These are phyloP conservation scores for Petunia hybrid DNA, from an alignment of 305 asterid genomes.

Conservation along the genomic window DNA sequence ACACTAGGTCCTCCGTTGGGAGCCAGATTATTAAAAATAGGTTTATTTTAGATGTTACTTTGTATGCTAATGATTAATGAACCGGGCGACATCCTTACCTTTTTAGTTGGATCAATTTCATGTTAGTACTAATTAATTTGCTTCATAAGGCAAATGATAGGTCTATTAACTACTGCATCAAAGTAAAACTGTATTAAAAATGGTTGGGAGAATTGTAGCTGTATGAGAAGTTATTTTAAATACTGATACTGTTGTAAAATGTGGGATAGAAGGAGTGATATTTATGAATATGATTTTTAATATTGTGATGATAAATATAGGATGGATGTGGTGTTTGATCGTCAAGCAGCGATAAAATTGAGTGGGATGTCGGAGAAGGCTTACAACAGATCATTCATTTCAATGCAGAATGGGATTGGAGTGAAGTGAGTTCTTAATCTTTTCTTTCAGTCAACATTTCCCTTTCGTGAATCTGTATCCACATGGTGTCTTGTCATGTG, in stretches of 20 bases:
- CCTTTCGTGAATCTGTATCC: constrained; percentile 14
- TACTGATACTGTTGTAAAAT: neutral
- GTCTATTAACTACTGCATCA: neutral
- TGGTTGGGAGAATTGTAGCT: neutral
- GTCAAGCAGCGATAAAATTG: constrained; percentile 70
- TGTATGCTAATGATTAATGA: neutral
- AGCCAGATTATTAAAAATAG: neutral
- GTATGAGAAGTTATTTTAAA: neutral
- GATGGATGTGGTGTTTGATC: constrained; percentile 80
- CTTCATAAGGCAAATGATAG: neutral
- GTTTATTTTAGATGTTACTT: neutral
- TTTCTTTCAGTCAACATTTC: neutral
- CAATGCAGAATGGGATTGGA: constrained; percentile 94
- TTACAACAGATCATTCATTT: constrained; percentile 80
- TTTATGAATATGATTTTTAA: constrained; percentile 18
- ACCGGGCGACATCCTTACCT: neutral
- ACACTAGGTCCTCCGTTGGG: too few relatives aligned
- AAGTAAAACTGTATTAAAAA: neutral
- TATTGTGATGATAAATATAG: constrained; percentile 45
- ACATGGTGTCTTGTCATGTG: constrained; percentile 18
- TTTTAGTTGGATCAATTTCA: neutral
- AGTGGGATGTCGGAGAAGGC: constrained; percentile 95
- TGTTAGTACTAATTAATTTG: neutral
- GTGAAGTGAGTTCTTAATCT: constrained; percentile 62
- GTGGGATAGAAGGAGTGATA: neutral